Conservation (phyloP, 257 asterid genomes). For the Przewalskia tangutica region DNA sequence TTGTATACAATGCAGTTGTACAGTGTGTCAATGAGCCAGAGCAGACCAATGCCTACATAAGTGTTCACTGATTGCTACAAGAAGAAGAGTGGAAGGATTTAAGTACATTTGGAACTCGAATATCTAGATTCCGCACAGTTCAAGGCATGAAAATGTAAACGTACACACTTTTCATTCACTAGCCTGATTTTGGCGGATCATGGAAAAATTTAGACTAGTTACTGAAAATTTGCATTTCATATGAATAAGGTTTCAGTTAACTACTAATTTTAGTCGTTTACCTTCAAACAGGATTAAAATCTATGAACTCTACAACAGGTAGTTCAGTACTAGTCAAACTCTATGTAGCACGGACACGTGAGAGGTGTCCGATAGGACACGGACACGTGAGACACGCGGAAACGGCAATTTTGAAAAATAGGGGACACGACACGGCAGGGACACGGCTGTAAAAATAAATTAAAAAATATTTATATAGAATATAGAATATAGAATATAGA, state of each 20-base stretch:
- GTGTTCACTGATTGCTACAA: conserved; percentile 79
- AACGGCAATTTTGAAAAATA: too few species aligned
- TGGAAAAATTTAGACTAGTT: background rate
- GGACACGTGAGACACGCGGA: too few species aligned
- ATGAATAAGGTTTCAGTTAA: background rate
- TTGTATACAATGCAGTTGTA: conserved; percentile 70
- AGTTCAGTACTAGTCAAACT: background rate
- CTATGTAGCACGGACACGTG: too few species aligned
- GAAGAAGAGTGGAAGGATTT: background rate
- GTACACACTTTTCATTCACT: background rate
- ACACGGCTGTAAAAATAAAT: too few species aligned
- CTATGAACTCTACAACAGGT: background rate
- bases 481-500: too few species aligned
- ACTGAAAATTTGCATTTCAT: background rate
- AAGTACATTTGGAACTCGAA: background rate
- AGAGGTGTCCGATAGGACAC: too few species aligned
- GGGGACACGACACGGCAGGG: too few species aligned
- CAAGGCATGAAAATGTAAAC: background rate
- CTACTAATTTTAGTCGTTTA: background rate
- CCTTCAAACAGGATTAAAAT: background rate
- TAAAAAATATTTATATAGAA: too few species aligned
- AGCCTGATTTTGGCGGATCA: background rate
- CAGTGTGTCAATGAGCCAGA: conserved; percentile 72
- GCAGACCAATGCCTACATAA: conserved; percentile 72
- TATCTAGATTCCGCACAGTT: background rate